Conservation (phyloP, 2,329 filamentous ascomycete species). For the Penicillium fuscoglaucum region DNA sequence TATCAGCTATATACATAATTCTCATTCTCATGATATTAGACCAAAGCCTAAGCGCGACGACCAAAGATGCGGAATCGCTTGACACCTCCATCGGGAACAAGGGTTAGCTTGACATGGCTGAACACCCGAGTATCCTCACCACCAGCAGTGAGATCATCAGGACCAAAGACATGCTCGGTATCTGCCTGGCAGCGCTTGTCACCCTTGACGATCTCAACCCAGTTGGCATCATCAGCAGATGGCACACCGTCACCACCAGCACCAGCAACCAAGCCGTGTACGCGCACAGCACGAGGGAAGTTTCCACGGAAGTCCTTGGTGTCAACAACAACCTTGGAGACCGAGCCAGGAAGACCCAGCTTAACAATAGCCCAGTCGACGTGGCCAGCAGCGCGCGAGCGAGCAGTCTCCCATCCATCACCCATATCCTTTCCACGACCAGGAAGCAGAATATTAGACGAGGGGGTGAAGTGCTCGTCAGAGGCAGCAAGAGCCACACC, state of each 20-base stretch:
- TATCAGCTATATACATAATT: conserved; percentile 5
- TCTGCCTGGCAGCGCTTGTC: conserved; percentile 43
- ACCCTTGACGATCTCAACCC: conserved; percentile 40
- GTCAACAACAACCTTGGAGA: conserved; percentile 44
- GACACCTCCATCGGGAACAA: conserved; percentile 90
- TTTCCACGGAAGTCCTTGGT: conserved; percentile 50
- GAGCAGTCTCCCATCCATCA: conserved; percentile 48
- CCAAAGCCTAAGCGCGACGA: conserved; percentile 45
- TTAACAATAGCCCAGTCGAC: conserved; percentile 46
- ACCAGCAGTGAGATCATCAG: conserved; percentile 35
- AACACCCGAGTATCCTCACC: conserved; percentile 65
- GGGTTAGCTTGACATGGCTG: conserved; percentile 85
- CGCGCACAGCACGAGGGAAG: conserved; percentile 43
- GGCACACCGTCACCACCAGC: conserved; percentile 27
- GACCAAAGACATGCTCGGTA: conserved; percentile 44
- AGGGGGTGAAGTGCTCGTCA: conserved; percentile 45
- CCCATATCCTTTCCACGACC: conserved; percentile 49
- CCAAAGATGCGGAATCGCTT: conserved; percentile 81
- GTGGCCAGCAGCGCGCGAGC: conserved; percentile 41
- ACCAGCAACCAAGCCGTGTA: conserved; percentile 36
- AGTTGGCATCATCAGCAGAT: conserved; percentile 36
- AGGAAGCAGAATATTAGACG: conserved; percentile 43
- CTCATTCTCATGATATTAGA: not conserved
- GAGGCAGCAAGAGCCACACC: conserved; percentile 43
- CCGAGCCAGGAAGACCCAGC: conserved; percentile 41